A percentile compares a stretch with the other conserved stretches of the same genome.
Conservation (phyloP, 495 filamentous ascomycete species). For the Terfezia boudieri region DNA sequence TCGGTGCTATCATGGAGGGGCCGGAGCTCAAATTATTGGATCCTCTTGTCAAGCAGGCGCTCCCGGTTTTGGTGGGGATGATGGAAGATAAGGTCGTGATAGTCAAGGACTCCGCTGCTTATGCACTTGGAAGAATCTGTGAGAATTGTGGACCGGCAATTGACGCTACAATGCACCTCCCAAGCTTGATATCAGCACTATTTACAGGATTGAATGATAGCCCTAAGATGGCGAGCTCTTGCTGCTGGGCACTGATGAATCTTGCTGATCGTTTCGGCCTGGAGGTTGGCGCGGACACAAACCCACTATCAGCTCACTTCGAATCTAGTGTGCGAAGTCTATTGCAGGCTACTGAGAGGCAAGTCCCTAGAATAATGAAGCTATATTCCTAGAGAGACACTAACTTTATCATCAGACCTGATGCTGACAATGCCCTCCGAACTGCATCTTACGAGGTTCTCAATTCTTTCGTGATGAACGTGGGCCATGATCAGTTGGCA, state of each 20-base stretch:
- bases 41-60: slow-evolving; percentile 80
- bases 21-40: slow-evolving; percentile 74
- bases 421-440: slow-evolving; percentile 78
- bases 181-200: slow-evolving; percentile 62
- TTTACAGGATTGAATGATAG: slow-evolving; percentile 78
- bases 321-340: slow-evolving; percentile 73
- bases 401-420: slow-evolving; percentile 26
- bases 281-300: slow-evolving; percentile 36
- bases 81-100: slow-evolving; percentile 79
- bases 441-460: slow-evolving; percentile 97
- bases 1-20: slow-evolving; percentile 97
- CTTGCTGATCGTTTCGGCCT: slow-evolving; percentile 84
- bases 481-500: slow-evolving; percentile 62
- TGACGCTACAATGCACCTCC: slow-evolving; percentile 59
- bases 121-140: slow-evolving; percentile 85
- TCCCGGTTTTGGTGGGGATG: slow-evolving; percentile 77
- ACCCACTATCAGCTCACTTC: slow-evolving; percentile 78
- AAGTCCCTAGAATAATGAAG: slow-evolving; percentile 3
- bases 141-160: slow-evolving; percentile 74
- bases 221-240: slow-evolving; percentile 90
- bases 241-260: slow-evolving; percentile 99
- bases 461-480: slow-evolving; percentile 73
- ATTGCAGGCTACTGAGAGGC: slow-evolving; percentile 62
- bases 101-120: slow-evolving; percentile 93
- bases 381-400: slow-evolving; percentile 1